Base-by-base conservation (phyloP, 306 rosid genomes). In the Arachis hypogaea region DNA sequence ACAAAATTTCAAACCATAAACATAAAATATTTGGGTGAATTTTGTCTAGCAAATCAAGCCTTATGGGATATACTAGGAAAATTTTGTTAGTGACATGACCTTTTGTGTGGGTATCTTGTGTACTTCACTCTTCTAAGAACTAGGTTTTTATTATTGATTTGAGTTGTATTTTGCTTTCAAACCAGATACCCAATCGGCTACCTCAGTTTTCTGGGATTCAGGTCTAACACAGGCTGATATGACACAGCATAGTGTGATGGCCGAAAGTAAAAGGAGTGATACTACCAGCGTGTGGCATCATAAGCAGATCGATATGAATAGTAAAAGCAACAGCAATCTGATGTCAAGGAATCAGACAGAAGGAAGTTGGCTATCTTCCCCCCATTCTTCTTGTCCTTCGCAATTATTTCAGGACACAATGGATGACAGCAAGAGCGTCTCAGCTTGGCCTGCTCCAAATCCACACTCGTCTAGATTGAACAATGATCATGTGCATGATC, bases 321-420 rank as follows among this genome's bases (percentile, higher is more conserved):
- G 73, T 78, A 85, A 84, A 81, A 81, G 73, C 78, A 83, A 52
- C 75, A 76, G 74, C 81, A 89, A 77, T 63, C 69, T 68, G 40
- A 12, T 78, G 30, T 73, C 88, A 16, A 88, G 86, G 83, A 84
- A 79, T 70, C 88, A 59, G 30, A 77, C 71, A 16, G 93, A 91
- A 41, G 90, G 83, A 69, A 79, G 84, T 69, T 85, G 93, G 95
- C 69, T 86, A 1, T 62, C 89, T 47, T 84, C 95, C 72, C 88
- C 92, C 18, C 87, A 43, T 61, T 72, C 85, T 11, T 72, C 68
- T 54, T 79, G 80, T 76, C 84, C 90, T 42, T 86, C 83, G 9
- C 88, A 79, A 63, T 68, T 77, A 44, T 72, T 82, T 76, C 94
- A 85, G 77, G 96, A 90, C 47, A 60, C 75, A 3, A 69, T 77